Conservation (phyloP, 495 filamentous ascomycete species). For the Penicillium dipodomyicola region DNA sequence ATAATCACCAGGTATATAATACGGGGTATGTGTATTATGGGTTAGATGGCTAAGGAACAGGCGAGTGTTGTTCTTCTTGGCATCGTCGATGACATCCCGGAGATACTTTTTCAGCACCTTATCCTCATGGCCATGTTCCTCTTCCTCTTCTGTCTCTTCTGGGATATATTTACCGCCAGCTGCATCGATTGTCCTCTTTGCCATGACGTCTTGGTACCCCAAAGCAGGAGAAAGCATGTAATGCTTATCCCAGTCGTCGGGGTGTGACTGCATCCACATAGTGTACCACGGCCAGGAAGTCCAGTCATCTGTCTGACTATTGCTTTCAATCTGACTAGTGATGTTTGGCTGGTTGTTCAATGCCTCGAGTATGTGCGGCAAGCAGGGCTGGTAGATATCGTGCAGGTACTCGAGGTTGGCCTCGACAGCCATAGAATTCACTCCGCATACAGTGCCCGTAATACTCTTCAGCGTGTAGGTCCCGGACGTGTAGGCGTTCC, state of each 20-base stretch:
- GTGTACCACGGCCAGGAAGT: slow-evolving; percentile 37
- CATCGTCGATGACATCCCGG: slow-evolving; percentile 33
- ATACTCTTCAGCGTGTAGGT: slow-evolving; percentile 51
- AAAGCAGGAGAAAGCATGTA: slow-evolving; percentile 27
- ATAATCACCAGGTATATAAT: slow-evolving; percentile 39
- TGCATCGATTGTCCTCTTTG: slow-evolving; percentile 26
- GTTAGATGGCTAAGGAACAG: slow-evolving; percentile 45
- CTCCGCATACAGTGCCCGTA: slow-evolving; percentile 45
- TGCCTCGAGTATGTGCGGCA: slow-evolving; percentile 40
- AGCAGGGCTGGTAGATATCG: slow-evolving; percentile 44
- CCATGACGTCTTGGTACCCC: slow-evolving; percentile 37
- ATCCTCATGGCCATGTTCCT: slow-evolving; percentile 40
- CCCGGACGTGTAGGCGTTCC: slow-evolving; percentile 44
- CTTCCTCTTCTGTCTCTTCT: slow-evolving; percentile 26
- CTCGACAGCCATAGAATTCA: slow-evolving; percentile 38
- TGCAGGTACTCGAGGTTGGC: slow-evolving; percentile 34
- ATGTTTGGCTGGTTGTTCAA: slow-evolving; percentile 35
- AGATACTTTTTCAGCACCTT: slow-evolving; percentile 36
- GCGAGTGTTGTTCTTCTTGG: slow-evolving; percentile 34
- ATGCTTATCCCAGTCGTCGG: slow-evolving; percentile 37
- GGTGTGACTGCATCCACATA: slow-evolving; percentile 39
- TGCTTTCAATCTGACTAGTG: slow-evolving; percentile 9
- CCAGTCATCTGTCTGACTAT: slow-evolving; percentile 30
- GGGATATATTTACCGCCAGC: slow-evolving; percentile 21
- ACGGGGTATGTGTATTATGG: slow-evolving; percentile 42